phyloP scores from a whole-genome alignment of 2,329 filamentous ascomycete genomes.

The Aspergillus vadensis region DNA sequence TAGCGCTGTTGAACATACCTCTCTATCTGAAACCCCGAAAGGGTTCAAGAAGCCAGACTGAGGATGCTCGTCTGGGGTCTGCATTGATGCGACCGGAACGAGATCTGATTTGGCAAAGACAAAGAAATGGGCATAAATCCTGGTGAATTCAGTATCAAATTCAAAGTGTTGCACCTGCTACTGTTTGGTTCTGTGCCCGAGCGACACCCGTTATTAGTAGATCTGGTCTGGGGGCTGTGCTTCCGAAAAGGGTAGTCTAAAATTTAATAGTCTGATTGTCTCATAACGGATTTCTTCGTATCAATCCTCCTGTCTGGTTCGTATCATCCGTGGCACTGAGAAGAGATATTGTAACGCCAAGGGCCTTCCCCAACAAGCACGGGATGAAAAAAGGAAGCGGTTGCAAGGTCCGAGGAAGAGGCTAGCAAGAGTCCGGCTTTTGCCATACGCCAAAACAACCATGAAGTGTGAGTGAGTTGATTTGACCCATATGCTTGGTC shows the following conservation, averaged over 20 bases:
- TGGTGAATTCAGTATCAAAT: not conserved
- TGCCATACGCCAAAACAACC: not conserved
- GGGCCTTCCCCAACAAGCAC: not conserved
- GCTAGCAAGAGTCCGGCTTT: not conserved
- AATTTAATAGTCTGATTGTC: not conserved
- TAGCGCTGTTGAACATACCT: constrained; percentile 14
- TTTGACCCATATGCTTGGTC: not conserved
- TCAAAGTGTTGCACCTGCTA: not conserved
- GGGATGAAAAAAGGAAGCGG: not conserved
- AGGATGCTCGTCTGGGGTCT: constrained; percentile 17
- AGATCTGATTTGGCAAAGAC: constrained; percentile 9
- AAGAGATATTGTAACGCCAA: not conserved
- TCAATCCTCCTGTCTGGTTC: not conserved
- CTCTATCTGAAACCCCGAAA: constrained; percentile 13
- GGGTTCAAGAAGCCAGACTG: constrained; percentile 17
- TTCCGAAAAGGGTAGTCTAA: not conserved
- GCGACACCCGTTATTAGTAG: not conserved
- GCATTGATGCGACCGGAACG: constrained; percentile 19
- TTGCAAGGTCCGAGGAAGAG: not conserved
- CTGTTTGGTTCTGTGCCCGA: not conserved
- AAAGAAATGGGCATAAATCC: constrained; percentile 1
- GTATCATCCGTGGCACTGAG: not conserved
- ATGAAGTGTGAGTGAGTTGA: not conserved
- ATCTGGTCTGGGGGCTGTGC: not conserved
- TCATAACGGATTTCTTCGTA: not conserved